Conservation (phyloP, 1,139 yeast species). For the Pichia sp. region DNA sequence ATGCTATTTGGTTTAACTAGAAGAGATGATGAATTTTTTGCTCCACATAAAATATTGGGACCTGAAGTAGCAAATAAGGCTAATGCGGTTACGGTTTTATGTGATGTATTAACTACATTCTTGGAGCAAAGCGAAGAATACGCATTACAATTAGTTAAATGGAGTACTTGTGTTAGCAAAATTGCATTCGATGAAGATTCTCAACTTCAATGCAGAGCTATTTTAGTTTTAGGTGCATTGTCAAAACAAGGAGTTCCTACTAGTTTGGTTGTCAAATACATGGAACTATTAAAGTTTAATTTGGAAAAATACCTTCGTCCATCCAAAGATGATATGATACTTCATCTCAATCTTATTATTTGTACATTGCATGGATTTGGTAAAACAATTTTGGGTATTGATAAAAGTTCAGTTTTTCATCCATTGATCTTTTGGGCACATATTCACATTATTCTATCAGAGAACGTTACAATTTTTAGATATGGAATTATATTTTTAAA, state of each 20-base stretch:
- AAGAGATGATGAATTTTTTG: constrained; percentile 33
- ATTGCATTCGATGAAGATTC: constrained; percentile 58
- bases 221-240: constrained; percentile 65
- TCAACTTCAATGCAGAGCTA: constrained; percentile 64
- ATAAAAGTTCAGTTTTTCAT: constrained; percentile 47
- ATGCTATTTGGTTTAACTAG: constrained; percentile 76
- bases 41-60: constrained; percentile 14
- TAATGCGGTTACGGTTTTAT: constrained; percentile 54
- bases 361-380: constrained; percentile 45
- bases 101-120: constrained; percentile 54
- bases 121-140: constrained; percentile 44
- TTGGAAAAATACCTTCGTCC: not conserved
- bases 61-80: constrained; percentile 37
- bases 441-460: constrained; percentile 34
- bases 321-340: constrained; percentile 16
- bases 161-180: constrained; percentile 62
- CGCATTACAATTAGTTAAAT: constrained; percentile 59
- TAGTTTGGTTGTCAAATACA: constrained; percentile 37
- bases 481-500: constrained; percentile 43
- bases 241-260: constrained; percentile 61
- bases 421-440: constrained; percentile 66
- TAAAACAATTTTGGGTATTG: constrained; percentile 57
- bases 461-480: constrained; percentile 44
- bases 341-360: constrained; percentile 20
- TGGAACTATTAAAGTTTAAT: constrained; percentile 12